A percentile compares a stretch with the other conserved stretches of the same genome.
phyloP scores from a whole-genome alignment of 1,284 basidiomycete species.

The Flammula alnicola region DNA sequence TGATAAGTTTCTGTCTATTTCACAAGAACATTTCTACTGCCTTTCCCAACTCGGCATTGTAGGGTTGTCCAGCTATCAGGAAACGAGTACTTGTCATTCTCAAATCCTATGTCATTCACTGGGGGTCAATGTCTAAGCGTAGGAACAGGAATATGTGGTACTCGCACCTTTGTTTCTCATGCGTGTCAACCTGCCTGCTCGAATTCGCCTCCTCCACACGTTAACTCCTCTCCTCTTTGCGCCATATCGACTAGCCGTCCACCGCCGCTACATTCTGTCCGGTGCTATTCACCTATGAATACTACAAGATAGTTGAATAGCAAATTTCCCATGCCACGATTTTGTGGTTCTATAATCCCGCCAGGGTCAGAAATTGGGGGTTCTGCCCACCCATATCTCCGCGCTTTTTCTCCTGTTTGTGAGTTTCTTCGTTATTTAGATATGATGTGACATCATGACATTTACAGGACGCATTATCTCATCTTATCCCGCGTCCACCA shows the following conservation, averaged over 20 bases:
- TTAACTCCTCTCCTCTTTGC: background rate
- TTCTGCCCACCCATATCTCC: too few species aligned
- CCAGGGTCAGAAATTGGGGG: too few species aligned
- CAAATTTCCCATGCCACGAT: background rate
- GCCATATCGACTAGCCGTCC: background rate
- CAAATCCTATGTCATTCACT: too few species aligned
- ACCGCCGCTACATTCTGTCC: background rate
- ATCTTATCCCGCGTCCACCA: conserved; percentile 2
- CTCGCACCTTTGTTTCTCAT: conserved; percentile 4
- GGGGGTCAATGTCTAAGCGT: too few species aligned
- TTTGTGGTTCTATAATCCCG: background rate
- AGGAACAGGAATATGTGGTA: too few species aligned
- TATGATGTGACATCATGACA: conserved; percentile 9
- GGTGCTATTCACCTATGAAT: conserved; percentile 6
- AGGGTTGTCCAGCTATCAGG: too few species aligned
- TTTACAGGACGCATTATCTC: conserved; percentile 13
- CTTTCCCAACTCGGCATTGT: too few species aligned
- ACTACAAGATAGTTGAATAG: background rate
- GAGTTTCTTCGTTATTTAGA: conserved; percentile 11
- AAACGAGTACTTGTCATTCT: too few species aligned
- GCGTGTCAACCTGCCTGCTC: background rate
- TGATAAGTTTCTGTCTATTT: background rate
- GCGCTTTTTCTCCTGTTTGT: conserved; percentile 7
- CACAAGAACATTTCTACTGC: background rate
- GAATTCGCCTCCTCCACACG: conserved; percentile 1